Evolutionary conservation across 2,329 filamentous ascomycete genomes (phyloP).

Genomic region (Fonsecaea nubica): DNA sequence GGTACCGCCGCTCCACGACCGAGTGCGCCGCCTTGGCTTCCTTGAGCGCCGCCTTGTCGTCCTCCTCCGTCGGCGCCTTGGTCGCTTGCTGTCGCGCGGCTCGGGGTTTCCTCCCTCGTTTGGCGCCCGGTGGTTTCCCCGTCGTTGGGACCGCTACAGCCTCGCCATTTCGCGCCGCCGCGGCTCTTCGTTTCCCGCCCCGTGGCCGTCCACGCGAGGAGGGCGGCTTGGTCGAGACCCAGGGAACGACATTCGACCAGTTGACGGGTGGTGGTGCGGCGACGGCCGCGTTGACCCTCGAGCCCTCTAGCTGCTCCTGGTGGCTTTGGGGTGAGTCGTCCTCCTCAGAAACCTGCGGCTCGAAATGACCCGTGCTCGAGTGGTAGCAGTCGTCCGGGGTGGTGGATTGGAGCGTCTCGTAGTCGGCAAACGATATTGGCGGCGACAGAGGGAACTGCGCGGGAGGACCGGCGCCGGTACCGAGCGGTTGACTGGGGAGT

Average conservation of each 20-base stretch:
- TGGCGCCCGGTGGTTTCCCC: background rate
- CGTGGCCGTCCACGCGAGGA: background rate
- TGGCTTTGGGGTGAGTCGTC: background rate
- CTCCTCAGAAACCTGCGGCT: background rate
- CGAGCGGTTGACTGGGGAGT: background rate
- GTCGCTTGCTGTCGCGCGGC: conserved; percentile 18
- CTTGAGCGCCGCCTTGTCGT: conserved; percentile 21
- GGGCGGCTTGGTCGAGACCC: conserved; percentile 3
- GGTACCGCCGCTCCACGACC: conserved; percentile 37
- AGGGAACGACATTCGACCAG: background rate
- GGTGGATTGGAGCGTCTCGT: background rate
- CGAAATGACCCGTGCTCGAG: background rate
- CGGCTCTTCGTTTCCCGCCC: background rate
- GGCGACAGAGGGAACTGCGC: conserved; percentile 1
- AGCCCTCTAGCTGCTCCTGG: background rate
- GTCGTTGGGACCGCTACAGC: background rate
- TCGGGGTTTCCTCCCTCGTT: background rate
- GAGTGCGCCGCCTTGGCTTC: conserved; percentile 37
- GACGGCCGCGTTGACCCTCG: background rate
- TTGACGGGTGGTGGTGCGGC: background rate
- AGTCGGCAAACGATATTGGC: background rate
- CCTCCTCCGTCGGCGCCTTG: conserved; percentile 25
- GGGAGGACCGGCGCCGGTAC: background rate
- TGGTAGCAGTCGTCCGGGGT: background rate
- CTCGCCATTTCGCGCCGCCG: background rate